Evolutionary conservation across 768 basidiomycete genomes (phyloP).

Genomic region (Sarcodon aspratus): DNA sequence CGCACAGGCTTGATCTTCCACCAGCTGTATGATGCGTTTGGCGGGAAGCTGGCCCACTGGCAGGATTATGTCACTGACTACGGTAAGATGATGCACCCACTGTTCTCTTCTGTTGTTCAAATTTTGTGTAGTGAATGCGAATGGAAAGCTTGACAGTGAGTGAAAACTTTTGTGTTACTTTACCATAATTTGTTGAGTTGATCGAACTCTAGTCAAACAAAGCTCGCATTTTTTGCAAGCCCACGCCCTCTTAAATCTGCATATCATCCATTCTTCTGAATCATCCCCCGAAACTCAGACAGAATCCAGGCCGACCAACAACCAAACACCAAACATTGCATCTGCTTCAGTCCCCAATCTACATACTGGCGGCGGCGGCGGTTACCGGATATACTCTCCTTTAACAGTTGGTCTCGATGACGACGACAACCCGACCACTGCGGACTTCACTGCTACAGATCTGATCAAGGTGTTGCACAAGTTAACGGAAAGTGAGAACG

Average conservation of each 20-base stretch:
- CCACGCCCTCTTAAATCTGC: constrained; percentile 71
- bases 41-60: constrained; percentile 79
- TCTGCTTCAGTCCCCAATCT: constrained; percentile 9
- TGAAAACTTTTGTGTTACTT: constrained; percentile 1
- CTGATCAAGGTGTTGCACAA: constrained; percentile 75
- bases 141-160: constrained; percentile 63
- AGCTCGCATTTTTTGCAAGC: constrained; percentile 82
- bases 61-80: constrained; percentile 72
- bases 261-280: constrained; percentile 79
- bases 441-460: constrained; percentile 71
- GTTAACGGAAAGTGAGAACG: constrained; percentile 43
- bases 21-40: constrained; percentile 64
- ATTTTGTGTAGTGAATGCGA: constrained; percentile 46
- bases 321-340: constrained; percentile 2
- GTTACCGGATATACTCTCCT: constrained; percentile 26
- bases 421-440: constrained; percentile 26
- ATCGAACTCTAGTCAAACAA: constrained; percentile 43
- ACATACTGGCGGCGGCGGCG: constrained; percentile 12
- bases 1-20: constrained; percentile 54
- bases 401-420: constrained; percentile 12
- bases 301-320: constrained; percentile 10
- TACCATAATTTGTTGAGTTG: background rate
- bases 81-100: constrained; percentile 26
- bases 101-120: constrained; percentile 1
- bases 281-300: constrained; percentile 20